These are phyloP conservation scores for Candida sp. DNA, from an alignment of 1,139 yeast genomes.

Conservation along the genomic window DNA sequence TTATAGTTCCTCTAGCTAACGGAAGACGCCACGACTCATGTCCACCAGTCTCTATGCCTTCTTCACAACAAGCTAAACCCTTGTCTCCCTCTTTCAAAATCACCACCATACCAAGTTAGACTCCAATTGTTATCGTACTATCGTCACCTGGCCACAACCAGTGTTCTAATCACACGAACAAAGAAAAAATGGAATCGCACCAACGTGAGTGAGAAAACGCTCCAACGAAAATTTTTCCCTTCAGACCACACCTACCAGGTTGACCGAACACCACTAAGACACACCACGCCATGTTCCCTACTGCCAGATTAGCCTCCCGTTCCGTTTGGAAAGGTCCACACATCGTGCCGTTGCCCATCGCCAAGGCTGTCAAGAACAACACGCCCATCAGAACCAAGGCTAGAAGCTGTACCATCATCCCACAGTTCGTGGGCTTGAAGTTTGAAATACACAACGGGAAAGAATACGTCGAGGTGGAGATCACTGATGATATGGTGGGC, in stretches of 20 bases:
- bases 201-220: neutral
- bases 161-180: neutral
- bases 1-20: no score
- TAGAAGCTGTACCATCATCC: conserved; percentile 90
- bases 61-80: no score
- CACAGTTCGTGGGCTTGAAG: conserved; percentile 92
- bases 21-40: no score
- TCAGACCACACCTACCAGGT: neutral
- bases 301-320: conserved; percentile 53
- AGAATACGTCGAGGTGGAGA: conserved; percentile 87
- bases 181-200: no score
- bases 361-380: conserved; percentile 79
- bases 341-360: conserved; percentile 90
- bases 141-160: neutral
- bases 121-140: no score
- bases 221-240: neutral
- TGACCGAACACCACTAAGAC: neutral
- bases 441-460: conserved; percentile 97
- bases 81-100: no score
- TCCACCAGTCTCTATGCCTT: no score
- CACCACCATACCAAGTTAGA: no score
- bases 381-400: conserved; percentile 95
- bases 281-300: conserved; percentile 56
- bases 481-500: conserved; percentile 98
- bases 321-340: conserved; percentile 96